Base-by-base conservation (phyloP, 2,329 filamentous ascomycete genomes). In the Fusarium nodosum region DNA sequence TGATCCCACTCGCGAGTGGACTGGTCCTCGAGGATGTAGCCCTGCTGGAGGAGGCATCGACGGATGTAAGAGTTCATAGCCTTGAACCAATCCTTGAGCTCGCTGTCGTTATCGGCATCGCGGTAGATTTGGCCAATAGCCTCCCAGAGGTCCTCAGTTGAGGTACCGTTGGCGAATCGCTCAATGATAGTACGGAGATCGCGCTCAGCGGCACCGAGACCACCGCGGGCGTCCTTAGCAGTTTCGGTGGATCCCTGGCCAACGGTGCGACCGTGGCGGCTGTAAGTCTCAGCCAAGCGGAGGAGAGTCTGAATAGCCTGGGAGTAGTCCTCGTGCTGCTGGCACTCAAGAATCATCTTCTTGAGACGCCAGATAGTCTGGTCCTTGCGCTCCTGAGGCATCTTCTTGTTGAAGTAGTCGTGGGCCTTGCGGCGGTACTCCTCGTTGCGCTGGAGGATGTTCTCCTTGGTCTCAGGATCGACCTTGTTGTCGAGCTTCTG, bases 311-410 rank as follows among this genome's bases (percentile, higher is more conserved):
- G 89, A 68, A 99, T 91, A n/a, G 96, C 96, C 79, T 92, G 87
- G 73, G 94, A 90, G 80, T 98, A 99, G 75, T 99, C 95, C 61
- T 93, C 88, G 77, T 98, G 96, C 59, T 95, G 93, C 82, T 99
- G 96, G 74, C 97, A 94, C 81, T 99, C 96, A 46, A 97, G 90
- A 39, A 99, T 84, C 92, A 98, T 97, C 88, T 98, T 98, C 89
- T 89, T 99, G 72, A 99, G 82, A 38, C 96, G 92, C 87, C 90
- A 97, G 74, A 97, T 90, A 58, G 90, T 91, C 84, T 97, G 94
- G 10, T 98, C 94, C 64, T 94, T 93, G 64, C 96, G 93, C 79
- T 98, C 94, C 80, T 95, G 84, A 1, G 96, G 94, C 81, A 99
- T 87, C 86, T 98, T 99, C 75, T 90, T 87, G 73, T 88, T 86